Evolutionary conservation across 192 early-diverging fungal genomes (phyloP), one percentile per base, ranked within the genome.

Genomic region (Entomortierella beljakovae): DNA sequence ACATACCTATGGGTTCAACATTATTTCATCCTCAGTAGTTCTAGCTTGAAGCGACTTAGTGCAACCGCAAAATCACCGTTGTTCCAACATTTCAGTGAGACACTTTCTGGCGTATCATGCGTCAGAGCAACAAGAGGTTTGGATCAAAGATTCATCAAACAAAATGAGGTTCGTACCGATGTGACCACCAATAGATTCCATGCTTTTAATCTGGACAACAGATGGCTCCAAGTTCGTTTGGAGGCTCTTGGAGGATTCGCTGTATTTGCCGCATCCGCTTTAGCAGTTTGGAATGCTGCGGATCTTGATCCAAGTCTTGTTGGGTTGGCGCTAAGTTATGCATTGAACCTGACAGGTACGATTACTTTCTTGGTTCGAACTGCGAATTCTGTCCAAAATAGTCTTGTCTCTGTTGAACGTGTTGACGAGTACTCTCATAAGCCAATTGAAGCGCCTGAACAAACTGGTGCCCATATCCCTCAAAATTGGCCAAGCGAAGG

Each of bases 41-140:
- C 93, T 40, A 90, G 92, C 61, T 77, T 98, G 38, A 96, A 94
- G 69, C 88, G 95, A 23, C 70, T 98, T n/a, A 92, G 94, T 56
- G 93, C 93, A 0, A 85, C 92, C 10, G 85, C 93, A 11, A 89
- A 91, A 40, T 91, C 89, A 1, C 96, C 96, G 0, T 84, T 97
- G 9, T 95, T 91, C 64, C 88, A 94, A 7, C 86, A 83, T 64
- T 91, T 90, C 56, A 87, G 88, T 43, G 90, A 93, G 66, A 85
- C 90, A 0, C 67, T 92, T 18, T 26, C 71, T 25, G 92, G 92
- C 16, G 84, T 85, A 0, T 74, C 81, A 22, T 90, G 88, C 3
- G 88, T 93, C 34, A 88, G 92, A 35, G 90, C 87, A 5, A 96
- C 91, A 65, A 61, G 81, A 28, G 93, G 91, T 0, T 84, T 77